Conservation (phyloP, 306 rosid species). For the Lupinus albus region DNA sequence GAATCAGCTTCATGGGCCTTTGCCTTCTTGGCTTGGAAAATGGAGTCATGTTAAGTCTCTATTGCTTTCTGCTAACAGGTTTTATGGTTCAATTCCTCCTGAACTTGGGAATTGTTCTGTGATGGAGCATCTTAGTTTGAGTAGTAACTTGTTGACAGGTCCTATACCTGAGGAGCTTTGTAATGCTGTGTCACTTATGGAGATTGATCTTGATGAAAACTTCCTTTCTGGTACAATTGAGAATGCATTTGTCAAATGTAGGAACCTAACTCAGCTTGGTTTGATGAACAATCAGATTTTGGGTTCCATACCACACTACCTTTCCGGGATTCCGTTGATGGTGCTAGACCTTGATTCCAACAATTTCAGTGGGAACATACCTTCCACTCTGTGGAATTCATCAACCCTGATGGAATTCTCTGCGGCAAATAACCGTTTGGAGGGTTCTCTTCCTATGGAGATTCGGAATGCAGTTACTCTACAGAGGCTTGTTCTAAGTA, state of each 20-base stretch:
- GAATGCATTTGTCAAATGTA: constrained; percentile 61
- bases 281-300: constrained; percentile 68
- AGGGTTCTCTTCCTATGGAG: constrained; percentile 71
- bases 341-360: constrained; percentile 79
- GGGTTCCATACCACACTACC: constrained; percentile 79
- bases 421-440: constrained; percentile 75
- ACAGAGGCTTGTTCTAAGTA: constrained; percentile 74
- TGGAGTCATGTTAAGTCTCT: constrained; percentile 62
- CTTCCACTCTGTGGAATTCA: constrained; percentile 65
- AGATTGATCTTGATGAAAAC: constrained; percentile 76
- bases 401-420: constrained; percentile 75
- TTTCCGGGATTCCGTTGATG: constrained; percentile 81
- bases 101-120: constrained; percentile 85
- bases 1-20: constrained; percentile 77
- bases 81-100: constrained; percentile 75
- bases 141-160: constrained; percentile 72
- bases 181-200: constrained; percentile 64
- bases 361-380: constrained; percentile 77
- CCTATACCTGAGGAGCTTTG: constrained; percentile 77
- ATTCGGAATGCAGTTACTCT: constrained; percentile 68
- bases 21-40: constrained; percentile 89
- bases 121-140: constrained; percentile 69
- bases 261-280: constrained; percentile 69
- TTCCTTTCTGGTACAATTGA: constrained; percentile 68
- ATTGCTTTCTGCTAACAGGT: constrained; percentile 65